These are phyloP conservation scores for Aspergillus funiculosus DNA, from an alignment of 495 filamentous ascomycete genomes.

Conservation along the genomic window DNA sequence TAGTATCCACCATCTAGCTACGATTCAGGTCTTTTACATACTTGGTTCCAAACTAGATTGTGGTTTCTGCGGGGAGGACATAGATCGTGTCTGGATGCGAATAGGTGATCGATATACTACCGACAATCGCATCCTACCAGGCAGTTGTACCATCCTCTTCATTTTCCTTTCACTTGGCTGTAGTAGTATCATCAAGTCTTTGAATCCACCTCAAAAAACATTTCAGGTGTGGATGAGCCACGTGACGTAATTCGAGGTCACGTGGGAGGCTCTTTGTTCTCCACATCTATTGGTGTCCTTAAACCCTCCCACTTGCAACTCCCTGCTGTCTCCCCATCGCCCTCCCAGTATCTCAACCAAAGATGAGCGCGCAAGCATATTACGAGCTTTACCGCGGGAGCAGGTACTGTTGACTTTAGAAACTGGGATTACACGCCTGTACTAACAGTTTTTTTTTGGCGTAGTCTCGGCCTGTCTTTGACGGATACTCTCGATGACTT, in stretches of 20 bases:
- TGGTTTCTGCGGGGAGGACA: slow-evolving; percentile 1
- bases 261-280: slow-evolving; percentile 11
- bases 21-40: not conserved
- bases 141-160: not conserved
- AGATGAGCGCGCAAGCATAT: slow-evolving; percentile 49
- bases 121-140: not conserved
- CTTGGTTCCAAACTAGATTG: not conserved
- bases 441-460: slow-evolving; percentile 6
- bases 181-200: too few relatives aligned
- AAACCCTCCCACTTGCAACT: slow-evolving; percentile 22
- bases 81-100: not conserved
- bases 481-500: slow-evolving; percentile 96
- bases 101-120: not conserved
- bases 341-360: slow-evolving; percentile 14
- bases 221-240: not conserved
- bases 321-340: slow-evolving; percentile 7
- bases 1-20: not conserved
- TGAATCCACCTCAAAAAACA: too few relatives aligned
- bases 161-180: too few relatives aligned
- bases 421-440: not conserved
- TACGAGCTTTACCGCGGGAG: slow-evolving; percentile 97
- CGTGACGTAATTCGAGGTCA: slow-evolving; percentile 12
- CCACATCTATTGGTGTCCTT: slow-evolving; percentile 8
- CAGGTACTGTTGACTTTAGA: slow-evolving; percentile 54
- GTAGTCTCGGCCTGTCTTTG: slow-evolving; percentile 81